Percentiles rank a stretch among this genome's conserved stretches.
These are phyloP conservation scores for Trichopus zeylanicus DNA, from an alignment of 116 monocot species.

Conservation along the genomic window DNA sequence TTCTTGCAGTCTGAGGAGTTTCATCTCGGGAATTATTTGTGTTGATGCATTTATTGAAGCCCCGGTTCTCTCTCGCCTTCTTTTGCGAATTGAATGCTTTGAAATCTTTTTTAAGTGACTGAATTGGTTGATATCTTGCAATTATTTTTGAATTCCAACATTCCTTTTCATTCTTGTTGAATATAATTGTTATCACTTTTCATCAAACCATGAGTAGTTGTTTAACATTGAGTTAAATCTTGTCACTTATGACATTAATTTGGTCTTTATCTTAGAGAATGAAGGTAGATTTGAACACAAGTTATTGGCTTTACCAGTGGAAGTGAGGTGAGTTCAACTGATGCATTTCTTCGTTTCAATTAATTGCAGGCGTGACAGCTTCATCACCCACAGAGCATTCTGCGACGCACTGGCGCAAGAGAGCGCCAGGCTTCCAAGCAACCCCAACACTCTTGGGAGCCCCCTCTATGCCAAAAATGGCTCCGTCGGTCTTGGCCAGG, in stretches of 20 bases:
- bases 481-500: conserved; percentile 23
- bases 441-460: conserved; percentile 18
- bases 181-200: no score
- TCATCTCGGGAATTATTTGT: neutral
- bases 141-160: no score
- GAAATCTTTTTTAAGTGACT: neutral
- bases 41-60: neutral
- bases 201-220: no score
- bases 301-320: no score
- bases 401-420: conserved; percentile 62
- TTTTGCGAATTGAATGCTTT: neutral
- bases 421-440: conserved; percentile 23
- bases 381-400: conserved; percentile 72
- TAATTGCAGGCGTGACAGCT: conserved; percentile 55
- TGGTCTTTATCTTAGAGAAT: no score
- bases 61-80: no score
- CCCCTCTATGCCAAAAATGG: conserved; percentile 17
- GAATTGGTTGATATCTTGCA: no score
- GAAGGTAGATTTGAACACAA: no score
- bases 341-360: neutral
- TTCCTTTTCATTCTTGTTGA: conserved; percentile 17
- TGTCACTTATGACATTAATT: no score
- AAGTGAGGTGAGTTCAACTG: no score
- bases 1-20: conserved; percentile 9
- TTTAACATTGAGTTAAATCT: neutral